Conservation (phyloP, 2,329 filamentous ascomycete genomes). For the Calonectria honghensis region DNA sequence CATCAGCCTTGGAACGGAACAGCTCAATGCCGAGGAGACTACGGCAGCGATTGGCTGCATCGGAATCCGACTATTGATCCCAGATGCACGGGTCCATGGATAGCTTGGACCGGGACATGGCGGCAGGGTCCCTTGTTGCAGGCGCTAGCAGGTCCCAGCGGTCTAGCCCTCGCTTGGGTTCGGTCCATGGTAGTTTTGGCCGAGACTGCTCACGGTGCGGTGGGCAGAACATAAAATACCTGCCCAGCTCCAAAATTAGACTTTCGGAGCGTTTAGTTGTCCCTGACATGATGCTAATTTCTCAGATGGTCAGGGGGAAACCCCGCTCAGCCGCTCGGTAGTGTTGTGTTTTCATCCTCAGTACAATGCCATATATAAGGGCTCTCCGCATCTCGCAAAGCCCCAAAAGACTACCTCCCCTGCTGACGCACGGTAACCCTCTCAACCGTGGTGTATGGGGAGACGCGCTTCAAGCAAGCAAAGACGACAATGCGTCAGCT, state of each 20-base stretch:
- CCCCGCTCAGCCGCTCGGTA: not conserved
- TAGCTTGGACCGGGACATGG: not conserved
- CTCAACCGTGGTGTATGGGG: not conserved
- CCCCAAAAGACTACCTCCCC: not conserved
- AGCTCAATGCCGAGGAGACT: too few relatives aligned
- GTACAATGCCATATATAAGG: not conserved
- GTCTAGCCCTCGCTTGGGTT: not conserved
- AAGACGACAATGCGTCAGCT: not conserved
- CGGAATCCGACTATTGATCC: not conserved
- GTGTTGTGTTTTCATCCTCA: not conserved
- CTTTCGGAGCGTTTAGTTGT: too few relatives aligned
- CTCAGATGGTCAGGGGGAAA: not conserved
- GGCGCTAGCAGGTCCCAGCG: not conserved
- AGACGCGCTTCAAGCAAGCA: not conserved
- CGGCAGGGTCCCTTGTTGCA: constrained; percentile 12
- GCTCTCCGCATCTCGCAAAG: not conserved
- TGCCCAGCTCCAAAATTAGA: too few relatives aligned
- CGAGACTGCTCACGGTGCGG: not conserved
- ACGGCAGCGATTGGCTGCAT: not conserved
- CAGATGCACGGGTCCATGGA: not conserved
- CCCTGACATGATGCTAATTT: not conserved
- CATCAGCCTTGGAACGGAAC: not conserved
- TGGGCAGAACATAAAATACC: too few relatives aligned
- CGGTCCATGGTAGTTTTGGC: not conserved
- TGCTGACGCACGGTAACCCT: not conserved